Percentiles rank a stretch among this genome's conserved stretches.
phyloP scores from a whole-genome alignment of 139 green algal genomes.

The Yamagishiella unicocca region DNA sequence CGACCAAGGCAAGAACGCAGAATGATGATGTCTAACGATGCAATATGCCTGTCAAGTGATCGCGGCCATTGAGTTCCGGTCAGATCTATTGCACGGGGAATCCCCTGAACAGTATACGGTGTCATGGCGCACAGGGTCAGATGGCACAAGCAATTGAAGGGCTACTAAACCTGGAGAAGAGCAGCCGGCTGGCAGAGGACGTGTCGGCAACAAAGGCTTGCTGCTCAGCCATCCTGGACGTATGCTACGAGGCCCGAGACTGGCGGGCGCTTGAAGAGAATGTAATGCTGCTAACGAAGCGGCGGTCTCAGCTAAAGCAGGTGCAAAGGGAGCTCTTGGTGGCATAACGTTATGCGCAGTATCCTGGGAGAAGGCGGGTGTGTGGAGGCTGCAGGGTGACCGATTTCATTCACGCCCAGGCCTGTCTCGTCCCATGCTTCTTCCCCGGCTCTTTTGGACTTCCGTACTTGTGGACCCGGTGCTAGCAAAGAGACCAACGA shows the following conservation, averaged over 20 bases:
- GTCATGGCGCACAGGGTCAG: slow-evolving; percentile 43
- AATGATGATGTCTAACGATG: background rate
- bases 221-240: slow-evolving; percentile 89
- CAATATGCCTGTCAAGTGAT: background rate
- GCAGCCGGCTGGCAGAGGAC: slow-evolving; percentile 87
- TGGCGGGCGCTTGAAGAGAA: slow-evolving; percentile 96
- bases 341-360: slow-evolving; percentile 23
- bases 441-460: too few species aligned
- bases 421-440: too few species aligned
- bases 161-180: slow-evolving; percentile 91
- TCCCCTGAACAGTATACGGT: background rate
- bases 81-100: slow-evolving; percentile 5
- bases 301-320: slow-evolving; percentile 96
- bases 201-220: slow-evolving; percentile 80
- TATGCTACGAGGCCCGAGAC: slow-evolving; percentile 79
- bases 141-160: slow-evolving; percentile 76
- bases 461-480: too few species aligned
- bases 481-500: too few species aligned
- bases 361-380: too few species aligned
- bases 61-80: too few species aligned
- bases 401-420: too few species aligned
- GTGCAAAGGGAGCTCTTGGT: slow-evolving; percentile 48
- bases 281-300: slow-evolving; percentile 95
- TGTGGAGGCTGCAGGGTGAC: too few species aligned
- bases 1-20: slow-evolving; percentile 52